Evolutionary conservation across 371 early-diverging fungal genomes (phyloP), one percentile per base, ranked within the genome.

Genomic region (Cladochytrium tenue): DNA sequence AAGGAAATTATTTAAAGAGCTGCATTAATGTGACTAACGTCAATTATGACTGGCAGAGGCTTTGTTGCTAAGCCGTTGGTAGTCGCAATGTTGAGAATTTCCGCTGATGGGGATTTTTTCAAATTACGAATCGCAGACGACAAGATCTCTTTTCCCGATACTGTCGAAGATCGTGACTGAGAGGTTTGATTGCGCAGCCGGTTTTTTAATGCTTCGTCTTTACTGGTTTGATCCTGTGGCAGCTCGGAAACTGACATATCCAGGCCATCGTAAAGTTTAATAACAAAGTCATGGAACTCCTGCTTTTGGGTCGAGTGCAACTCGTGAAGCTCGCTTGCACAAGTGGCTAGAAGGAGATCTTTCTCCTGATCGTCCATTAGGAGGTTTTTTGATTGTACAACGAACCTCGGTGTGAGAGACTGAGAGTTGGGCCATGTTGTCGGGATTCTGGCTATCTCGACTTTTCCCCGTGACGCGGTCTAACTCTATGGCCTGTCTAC

Each of bases 241-340:
- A n/a, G n/a, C n/a, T n/a, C n/a, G n/a, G 43, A 43, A 20, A 20
- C 7, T 43, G 13, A 20, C 23, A 83, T 81, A 68, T 80, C 78
- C 66, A 86, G 43, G 33, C 76, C 78, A 32, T 78, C 69, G 62
- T 88, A 86, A 2, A 89, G 72, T 60, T 86, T 84, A 32, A 85
- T 69, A 26, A 90, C 85, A 69, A 90, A 89, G 43, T 86, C 86
- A 26, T 85, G 76, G 61, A 88, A 90, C 71, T 90, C 88, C 51
- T 75, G 71, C 27, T 84, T 78, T 68, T 90, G 90, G 1, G 81
- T 77, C 26, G 76, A 67, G 59, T 88, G 83, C 4, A 83, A 68
- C 51, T 87, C 84, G 35, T 87, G 78, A 1, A 90, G 64, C 58
- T 87, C 83, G 15, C 85, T 87, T 13, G 75, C 86, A 80, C 81